These are phyloP conservation scores for Scalesia atractyloides DNA, from an alignment of 129 eudicot species.

Conservation along the genomic window DNA sequence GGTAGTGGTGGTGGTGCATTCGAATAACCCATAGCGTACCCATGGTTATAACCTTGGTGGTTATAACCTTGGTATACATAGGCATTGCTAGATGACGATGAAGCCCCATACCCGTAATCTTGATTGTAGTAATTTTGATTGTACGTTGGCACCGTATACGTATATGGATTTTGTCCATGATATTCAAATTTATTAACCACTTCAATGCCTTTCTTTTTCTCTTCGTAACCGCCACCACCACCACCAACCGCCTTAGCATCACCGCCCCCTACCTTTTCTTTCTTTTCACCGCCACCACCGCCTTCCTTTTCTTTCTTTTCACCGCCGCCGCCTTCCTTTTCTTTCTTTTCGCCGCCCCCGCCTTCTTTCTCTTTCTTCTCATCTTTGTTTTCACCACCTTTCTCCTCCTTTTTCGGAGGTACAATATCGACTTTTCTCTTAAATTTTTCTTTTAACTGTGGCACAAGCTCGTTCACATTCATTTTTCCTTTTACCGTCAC, in stretches of 20 bases:
- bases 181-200: slow-evolving; percentile 58
- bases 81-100: slow-evolving; percentile 26
- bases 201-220: slow-evolving; percentile 35
- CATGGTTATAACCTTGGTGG: slow-evolving; percentile 40
- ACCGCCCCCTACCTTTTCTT: slow-evolving; percentile 27
- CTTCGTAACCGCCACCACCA: slow-evolving; percentile 12
- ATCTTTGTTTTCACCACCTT: slow-evolving; percentile 11
- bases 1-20: slow-evolving; percentile 26
- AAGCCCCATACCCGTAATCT: slow-evolving; percentile 50
- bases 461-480: slow-evolving; percentile 52
- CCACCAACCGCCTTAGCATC: not conserved
- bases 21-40: slow-evolving; percentile 32
- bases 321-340: not conserved
- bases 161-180: slow-evolving; percentile 35
- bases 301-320: slow-evolving; percentile 30
- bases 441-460: slow-evolving; percentile 48
- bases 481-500: slow-evolving; percentile 59
- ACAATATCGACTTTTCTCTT: slow-evolving; percentile 48
- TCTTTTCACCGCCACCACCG: slow-evolving; percentile 33
- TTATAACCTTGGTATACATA: slow-evolving; percentile 42
- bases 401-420: slow-evolving; percentile 56
- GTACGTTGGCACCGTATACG: slow-evolving; percentile 37
- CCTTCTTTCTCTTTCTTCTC: slow-evolving; percentile 37
- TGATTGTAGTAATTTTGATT: slow-evolving; percentile 46
- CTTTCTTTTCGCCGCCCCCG: slow-evolving; percentile 43